These are phyloP conservation scores for Salix arbutifolia DNA, from an alignment of 345 rosid species.

Conservation along the genomic window DNA sequence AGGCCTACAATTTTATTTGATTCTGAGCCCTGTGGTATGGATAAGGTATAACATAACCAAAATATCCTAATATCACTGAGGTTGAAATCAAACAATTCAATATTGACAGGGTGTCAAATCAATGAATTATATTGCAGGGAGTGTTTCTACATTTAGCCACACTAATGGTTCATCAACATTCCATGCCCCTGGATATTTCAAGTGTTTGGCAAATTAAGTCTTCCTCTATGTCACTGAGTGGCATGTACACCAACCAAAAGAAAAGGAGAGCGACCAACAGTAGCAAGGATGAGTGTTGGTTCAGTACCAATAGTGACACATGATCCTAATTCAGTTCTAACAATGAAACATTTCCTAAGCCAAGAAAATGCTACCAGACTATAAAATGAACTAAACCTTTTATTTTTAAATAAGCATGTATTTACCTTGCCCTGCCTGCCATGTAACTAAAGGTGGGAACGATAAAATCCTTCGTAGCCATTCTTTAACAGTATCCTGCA, in stretches of 20 bases:
- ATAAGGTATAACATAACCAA: background rate
- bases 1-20: background rate
- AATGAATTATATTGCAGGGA: background rate
- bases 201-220: background rate
- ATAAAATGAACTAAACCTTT: background rate
- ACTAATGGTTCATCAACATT: background rate
- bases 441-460: conserved; percentile 66
- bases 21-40: background rate
- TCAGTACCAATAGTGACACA: background rate
- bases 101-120: background rate
- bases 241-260: background rate
- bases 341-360: background rate
- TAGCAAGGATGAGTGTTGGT: background rate
- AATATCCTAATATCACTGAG: background rate
- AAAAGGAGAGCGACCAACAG: background rate
- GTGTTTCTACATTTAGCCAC: background rate
- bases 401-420: background rate
- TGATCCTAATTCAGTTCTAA: background rate
- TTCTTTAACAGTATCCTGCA: conserved; percentile 45
- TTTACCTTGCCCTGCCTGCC: conserved; percentile 63
- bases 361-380: background rate
- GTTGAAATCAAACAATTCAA: too few relatives aligned
- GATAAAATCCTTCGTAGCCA: conserved; percentile 67
- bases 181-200: background rate
- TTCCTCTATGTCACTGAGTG: background rate